Conservation (phyloP, 2,329 filamentous ascomycete species). For the Sporothrix pallida region DNA sequence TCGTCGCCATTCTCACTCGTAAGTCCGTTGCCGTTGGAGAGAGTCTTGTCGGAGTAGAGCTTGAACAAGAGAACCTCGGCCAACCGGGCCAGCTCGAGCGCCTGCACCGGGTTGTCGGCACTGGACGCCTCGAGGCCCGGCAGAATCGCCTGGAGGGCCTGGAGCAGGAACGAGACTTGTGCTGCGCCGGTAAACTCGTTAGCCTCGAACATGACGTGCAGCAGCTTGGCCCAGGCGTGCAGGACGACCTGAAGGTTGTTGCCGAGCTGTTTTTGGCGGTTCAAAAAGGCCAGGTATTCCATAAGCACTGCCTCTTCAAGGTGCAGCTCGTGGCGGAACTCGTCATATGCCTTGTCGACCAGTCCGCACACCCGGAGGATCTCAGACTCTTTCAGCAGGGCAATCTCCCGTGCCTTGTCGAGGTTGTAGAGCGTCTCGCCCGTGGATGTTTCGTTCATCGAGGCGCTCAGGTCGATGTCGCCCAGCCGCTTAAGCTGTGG, state of each 20-base stretch:
- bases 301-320: slow-evolving; percentile 65
- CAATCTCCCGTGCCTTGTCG: slow-evolving; percentile 72
- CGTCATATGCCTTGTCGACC: slow-evolving; percentile 36
- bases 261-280: slow-evolving; percentile 65
- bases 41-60: slow-evolving; percentile 60
- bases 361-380: slow-evolving; percentile 47
- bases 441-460: slow-evolving; percentile 63
- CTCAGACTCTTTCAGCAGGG: slow-evolving; percentile 72
- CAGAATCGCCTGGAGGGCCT: slow-evolving; percentile 83
- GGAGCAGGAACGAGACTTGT: slow-evolving; percentile 79
- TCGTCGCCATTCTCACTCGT: slow-evolving; percentile 42
- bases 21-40: slow-evolving; percentile 35
- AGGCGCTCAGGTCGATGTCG: slow-evolving; percentile 71
- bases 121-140: slow-evolving; percentile 84
- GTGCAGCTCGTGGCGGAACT: slow-evolving; percentile 58
- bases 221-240: slow-evolving; percentile 81
- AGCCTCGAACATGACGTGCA: slow-evolving; percentile 81
- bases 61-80: slow-evolving; percentile 74
- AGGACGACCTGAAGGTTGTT: slow-evolving; percentile 70
- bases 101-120: slow-evolving; percentile 70
- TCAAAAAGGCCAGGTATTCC: slow-evolving; percentile 66
- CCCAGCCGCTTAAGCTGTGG: slow-evolving; percentile 65
- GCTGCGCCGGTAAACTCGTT: slow-evolving; percentile 77
- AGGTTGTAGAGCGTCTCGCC: slow-evolving; percentile 68
- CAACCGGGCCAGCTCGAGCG: slow-evolving; percentile 77